Conservation (phyloP, 257 asterid genomes). For the Solanum arcanum region DNA sequence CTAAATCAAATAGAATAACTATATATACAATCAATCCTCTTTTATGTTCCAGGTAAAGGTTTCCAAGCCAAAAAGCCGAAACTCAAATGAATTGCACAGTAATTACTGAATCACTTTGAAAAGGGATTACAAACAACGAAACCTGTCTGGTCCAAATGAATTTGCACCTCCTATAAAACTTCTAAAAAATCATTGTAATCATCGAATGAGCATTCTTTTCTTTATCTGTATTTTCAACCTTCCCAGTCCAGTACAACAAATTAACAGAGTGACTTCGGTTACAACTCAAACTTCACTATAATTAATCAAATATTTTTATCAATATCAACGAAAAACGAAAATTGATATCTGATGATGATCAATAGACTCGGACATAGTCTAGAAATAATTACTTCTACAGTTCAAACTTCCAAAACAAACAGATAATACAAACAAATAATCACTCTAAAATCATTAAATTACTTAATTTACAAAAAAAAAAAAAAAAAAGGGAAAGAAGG, state of each 20-base stretch:
- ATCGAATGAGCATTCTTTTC: not conserved
- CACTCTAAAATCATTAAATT: not conserved
- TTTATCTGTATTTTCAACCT: not conserved
- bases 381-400: not conserved
- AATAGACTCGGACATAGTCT: constrained; percentile 2
- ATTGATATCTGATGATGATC: constrained; percentile 56
- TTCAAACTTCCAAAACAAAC: not conserved
- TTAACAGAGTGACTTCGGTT: not conserved
- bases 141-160: not conserved
- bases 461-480: not conserved
- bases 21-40: not conserved
- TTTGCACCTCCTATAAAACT: not conserved
- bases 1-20: not conserved
- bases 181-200: not conserved
- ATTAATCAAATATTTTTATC: constrained; percentile 9
- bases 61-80: not conserved
- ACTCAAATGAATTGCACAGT: not conserved
- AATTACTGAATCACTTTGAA: not conserved
- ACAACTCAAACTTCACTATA: not conserved
- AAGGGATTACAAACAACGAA: not conserved
- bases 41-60: not conserved
- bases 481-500: too few relatives aligned
- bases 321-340: constrained; percentile 87
- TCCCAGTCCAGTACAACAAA: not conserved
- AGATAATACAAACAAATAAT: not conserved